Base-by-base conservation (phyloP, 345 rosid species). In the Lumnitzera racemosa region DNA sequence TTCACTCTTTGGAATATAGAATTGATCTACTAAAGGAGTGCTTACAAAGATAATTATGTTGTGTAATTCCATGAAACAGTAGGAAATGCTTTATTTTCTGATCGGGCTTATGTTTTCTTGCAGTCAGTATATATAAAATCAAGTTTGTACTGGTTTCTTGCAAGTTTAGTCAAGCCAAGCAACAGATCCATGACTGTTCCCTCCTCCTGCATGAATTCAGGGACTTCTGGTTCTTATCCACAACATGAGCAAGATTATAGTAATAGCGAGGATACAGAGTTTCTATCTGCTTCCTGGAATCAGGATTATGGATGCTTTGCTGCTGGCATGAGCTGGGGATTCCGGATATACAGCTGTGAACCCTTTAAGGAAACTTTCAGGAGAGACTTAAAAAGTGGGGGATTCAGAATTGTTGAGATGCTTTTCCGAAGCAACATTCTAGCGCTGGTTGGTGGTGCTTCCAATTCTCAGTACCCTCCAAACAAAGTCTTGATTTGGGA, bases 371-470 rank as follows among this genome's bases (percentile, higher is more conserved):
- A 85, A 72, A 85, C 90, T 43, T 83, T 87, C 47, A 67, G 88
- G 51, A 72, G 92, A 20, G 88, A 85, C 67, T 64, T 85, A 13
- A 76, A 81, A 61, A 77, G 74, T 47, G 95, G 95, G 14, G 92
- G 96, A 17, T 87, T 91, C 67, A 82, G 74, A 64, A 83, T 85
- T 59, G 95, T 91, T 16, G 98, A 91, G 79, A 91, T 91, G 98
- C 84, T 91, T 62, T 89, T 91, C 75, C 78, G 96, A 5, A 78
- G 85, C 81, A 89, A 89, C 75, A 82, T 91, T 68, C 57, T 89
- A 70, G 98, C 95, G 2, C 96, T 91, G 9, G 96, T 85, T 59
- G 96, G 98, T 41, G 79, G 72, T 64, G 80, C 67, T 56, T 70
- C 80, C 54, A 82, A 86, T 75, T 85, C 95, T 24, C 92, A 80